Evolutionary conservation across 306 rosid genomes (phyloP), one percentile per base, ranked within the genome.

Genomic region (Vigna reflexopilosa): DNA sequence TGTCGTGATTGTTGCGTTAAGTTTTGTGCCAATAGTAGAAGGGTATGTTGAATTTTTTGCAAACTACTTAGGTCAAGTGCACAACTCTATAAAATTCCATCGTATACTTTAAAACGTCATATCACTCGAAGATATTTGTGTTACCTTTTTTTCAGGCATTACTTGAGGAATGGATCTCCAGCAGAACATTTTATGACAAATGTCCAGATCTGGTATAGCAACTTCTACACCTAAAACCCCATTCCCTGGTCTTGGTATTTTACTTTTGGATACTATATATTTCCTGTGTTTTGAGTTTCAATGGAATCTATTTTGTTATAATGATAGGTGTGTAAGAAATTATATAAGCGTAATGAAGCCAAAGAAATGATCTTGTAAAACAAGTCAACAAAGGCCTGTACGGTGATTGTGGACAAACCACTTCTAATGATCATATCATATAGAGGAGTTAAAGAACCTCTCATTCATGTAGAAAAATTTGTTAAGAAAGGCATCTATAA

Each of bases 101-200:
- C 20, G 9, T 77, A 77, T 69, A 26, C 52, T 61, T 54, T 47
- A 44, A 20, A 16, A 48, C 7, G 16, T 80, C 76, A 65, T 28
- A 38, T 74, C 55, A 75, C 67, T 42, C 59, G 55, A 75, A 69
- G 45, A 30, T n/a, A 59, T 48, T 56, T 10, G 8, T 51, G 56
- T 32, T 51, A 45, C 58, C 70, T 57, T 52, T 52, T 81, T 72
- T 74, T 75, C 89, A 93, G 99, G 99, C 99, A 83, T 86, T 95
- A 77, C 91, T 95, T 55, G 98, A 95, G 87, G 99, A 95, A 78
- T 93, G 93, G 94, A 88, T 95, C 47, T 72, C 88, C 9, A 80
- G 84, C 34, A 89, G 90, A 36, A 83, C 91, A 45, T 86, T 88
- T 76, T 85, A 51, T 34, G 98, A 88, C 47, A 91, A 88, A 78